A percentile compares a stretch with the other conserved stretches of the same genome.
Conservation (phyloP, 179 eudicot species). For the Beta corolliflora region DNA sequence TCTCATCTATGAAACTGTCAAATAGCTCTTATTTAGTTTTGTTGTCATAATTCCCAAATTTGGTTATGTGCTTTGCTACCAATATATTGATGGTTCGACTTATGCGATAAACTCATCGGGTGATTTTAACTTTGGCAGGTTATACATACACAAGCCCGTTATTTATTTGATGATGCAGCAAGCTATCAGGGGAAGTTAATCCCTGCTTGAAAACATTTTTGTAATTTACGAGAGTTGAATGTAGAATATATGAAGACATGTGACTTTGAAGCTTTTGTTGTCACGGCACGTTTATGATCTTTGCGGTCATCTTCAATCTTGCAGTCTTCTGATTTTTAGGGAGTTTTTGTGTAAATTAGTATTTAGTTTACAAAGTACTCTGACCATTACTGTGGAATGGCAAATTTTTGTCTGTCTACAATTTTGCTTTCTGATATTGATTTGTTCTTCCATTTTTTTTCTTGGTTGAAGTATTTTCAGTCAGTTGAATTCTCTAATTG, state of each 20-base stretch:
- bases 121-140: slow-evolving; percentile 7
- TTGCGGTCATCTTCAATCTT: background rate
- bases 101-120: no score
- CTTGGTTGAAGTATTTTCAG: no score
- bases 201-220: background rate
- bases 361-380: background rate
- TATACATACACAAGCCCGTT: background rate
- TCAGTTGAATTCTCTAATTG: no score
- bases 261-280: background rate
- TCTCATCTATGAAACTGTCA: no score
- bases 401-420: background rate
- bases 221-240: background rate
- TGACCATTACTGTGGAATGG: background rate
- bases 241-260: background rate
- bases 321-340: no score
- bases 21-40: no score
- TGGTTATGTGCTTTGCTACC: no score
- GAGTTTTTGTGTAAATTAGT: background rate
- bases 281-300: no score
- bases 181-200: background rate
- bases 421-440: background rate
- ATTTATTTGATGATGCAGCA: background rate
- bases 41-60: no score
- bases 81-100: no score
- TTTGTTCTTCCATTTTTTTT: background rate